phyloP scores from a whole-genome alignment of 2,329 filamentous ascomycete species.

The Penicillium aurantiogriseum region DNA sequence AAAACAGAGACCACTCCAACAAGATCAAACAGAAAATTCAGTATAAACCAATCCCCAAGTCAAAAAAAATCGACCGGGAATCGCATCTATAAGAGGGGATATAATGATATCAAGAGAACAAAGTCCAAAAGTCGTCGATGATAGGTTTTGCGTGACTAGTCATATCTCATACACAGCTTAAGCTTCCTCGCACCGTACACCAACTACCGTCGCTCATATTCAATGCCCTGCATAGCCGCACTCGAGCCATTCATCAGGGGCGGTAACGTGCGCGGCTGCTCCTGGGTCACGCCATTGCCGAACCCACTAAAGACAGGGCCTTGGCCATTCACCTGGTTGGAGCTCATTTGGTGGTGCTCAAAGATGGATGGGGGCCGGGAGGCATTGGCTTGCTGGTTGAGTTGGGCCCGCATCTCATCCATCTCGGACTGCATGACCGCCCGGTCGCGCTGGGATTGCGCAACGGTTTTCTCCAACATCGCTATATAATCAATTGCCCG shows the following conservation, averaged over 20 bases:
- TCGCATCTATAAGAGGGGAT: slow-evolving; percentile 22
- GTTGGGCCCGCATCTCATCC: slow-evolving; percentile 42
- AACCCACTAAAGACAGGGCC: slow-evolving; percentile 32
- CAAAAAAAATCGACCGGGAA: slow-evolving; percentile 3
- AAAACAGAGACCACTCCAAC: slow-evolving; percentile 19
- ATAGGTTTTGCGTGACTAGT: slow-evolving; percentile 23
- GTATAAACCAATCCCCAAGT: neutral
- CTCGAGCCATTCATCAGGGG: slow-evolving; percentile 47
- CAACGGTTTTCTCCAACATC: slow-evolving; percentile 43
- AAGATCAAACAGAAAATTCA: slow-evolving; percentile 6
- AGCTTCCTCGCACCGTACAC: neutral
- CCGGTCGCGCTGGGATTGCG: slow-evolving; percentile 40
- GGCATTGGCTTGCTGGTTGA: slow-evolving; percentile 37
- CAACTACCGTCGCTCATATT: slow-evolving; percentile 47
- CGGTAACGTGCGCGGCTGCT: slow-evolving; percentile 48
- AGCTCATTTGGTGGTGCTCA: slow-evolving; percentile 37
- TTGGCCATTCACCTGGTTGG: slow-evolving; percentile 36
- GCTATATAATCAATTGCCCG: slow-evolving; percentile 51
- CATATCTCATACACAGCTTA: slow-evolving; percentile 25
- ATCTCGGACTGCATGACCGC: slow-evolving; percentile 36
- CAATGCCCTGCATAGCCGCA: slow-evolving; percentile 51
- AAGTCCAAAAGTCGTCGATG: slow-evolving; percentile 13
- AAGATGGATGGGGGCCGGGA: slow-evolving; percentile 34
- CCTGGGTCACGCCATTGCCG: slow-evolving; percentile 34
- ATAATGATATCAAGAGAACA: slow-evolving; percentile 21